A percentile compares a stretch with the other conserved stretches of the same genome.
phyloP scores from a whole-genome alignment of 768 basidiomycete genomes.

The Rossbeevera mucosa region DNA sequence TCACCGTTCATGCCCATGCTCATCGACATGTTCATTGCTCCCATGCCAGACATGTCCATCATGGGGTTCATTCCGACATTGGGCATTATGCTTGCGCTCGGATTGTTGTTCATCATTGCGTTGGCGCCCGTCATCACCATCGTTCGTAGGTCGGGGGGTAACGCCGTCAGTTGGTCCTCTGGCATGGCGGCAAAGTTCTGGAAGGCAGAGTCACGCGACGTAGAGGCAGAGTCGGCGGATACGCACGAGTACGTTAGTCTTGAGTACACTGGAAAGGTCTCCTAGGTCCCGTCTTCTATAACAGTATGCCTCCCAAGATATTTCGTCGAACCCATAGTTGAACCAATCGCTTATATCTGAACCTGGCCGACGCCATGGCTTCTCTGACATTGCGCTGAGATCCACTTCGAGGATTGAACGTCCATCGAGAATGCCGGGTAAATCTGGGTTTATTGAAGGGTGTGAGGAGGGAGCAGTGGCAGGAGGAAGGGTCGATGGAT shows the following conservation, averaged over 20 bases:
- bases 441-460: slow-evolving; percentile 67
- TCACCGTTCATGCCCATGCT: slow-evolving; percentile 64
- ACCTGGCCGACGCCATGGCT: slow-evolving; percentile 89
- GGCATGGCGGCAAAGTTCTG: slow-evolving; percentile 81
- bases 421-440: slow-evolving; percentile 63
- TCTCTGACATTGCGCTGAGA: slow-evolving; percentile 65
- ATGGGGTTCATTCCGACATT: slow-evolving; percentile 56
- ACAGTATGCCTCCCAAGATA: slow-evolving; percentile 91
- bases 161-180: slow-evolving; percentile 71
- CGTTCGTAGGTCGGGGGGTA: slow-evolving; percentile 77
- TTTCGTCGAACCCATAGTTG: slow-evolving; percentile 98
- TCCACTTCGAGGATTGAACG: slow-evolving; percentile 85
- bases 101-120: slow-evolving; percentile 66
- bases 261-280: slow-evolving; percentile 74
- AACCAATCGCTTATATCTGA: slow-evolving; percentile 97
- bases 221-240: neutral
- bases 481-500: slow-evolving; percentile 60
- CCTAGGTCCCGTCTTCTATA: slow-evolving; percentile 78
- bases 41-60: slow-evolving; percentile 77
- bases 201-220: slow-evolving; percentile 6
- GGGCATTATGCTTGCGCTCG: slow-evolving; percentile 53
- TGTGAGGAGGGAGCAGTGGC: slow-evolving; percentile 74
- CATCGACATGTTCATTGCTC: slow-evolving; percentile 48
- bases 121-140: slow-evolving; percentile 85
- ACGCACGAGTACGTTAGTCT: slow-evolving; percentile 77